Evolutionary conservation across 73 alveolate species (phyloP).

Genomic region (Tetrahymena borealis): DNA sequence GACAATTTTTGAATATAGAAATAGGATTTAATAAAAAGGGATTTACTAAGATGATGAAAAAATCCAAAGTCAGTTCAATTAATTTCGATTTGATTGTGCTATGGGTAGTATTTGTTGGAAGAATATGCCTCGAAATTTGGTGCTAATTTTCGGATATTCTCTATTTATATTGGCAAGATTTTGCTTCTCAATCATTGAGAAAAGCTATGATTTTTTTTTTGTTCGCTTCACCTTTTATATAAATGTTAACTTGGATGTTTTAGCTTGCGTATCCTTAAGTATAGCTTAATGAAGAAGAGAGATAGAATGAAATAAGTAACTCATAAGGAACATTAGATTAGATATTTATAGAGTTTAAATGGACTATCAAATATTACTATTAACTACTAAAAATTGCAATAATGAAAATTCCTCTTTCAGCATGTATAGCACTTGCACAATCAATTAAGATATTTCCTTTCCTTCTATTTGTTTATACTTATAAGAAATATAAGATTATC

Average conservation of each 20-base stretch:
- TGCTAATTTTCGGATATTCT: neutral
- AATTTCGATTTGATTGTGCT: neutral
- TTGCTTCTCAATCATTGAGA: neutral
- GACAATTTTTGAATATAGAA: neutral
- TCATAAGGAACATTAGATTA: neutral
- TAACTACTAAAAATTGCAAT: neutral
- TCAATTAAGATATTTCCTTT: neutral
- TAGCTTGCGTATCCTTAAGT: neutral
- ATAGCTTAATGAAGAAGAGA: neutral
- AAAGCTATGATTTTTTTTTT: neutral
- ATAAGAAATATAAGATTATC: neutral
- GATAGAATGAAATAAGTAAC: neutral
- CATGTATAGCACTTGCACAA: neutral
- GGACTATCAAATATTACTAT: neutral
- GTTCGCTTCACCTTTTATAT: neutral
- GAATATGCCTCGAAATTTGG: neutral
- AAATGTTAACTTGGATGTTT: neutral
- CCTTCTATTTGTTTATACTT: neutral
- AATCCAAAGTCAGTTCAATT: neutral
- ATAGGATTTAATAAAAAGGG: neutral
- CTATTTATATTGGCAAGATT: neutral
- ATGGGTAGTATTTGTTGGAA: neutral
- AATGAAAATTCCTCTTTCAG: neutral
- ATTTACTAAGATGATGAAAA: neutral
- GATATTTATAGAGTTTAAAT: neutral